Base-by-base conservation (phyloP, 2,329 filamentous ascomycete species). In the Kalaharituber pfeilii region DNA sequence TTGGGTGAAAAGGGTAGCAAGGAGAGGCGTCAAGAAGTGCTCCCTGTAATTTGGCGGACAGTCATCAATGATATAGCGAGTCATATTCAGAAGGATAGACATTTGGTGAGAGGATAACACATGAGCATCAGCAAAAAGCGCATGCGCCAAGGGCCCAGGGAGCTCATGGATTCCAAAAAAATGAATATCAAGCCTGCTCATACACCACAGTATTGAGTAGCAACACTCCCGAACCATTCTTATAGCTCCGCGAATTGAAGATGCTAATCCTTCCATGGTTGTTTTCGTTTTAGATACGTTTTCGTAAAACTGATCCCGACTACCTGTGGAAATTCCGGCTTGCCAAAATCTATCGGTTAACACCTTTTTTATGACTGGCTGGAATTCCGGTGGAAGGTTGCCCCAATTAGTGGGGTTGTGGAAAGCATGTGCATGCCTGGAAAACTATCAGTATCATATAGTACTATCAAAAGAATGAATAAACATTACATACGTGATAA, bases 281-380 rank as follows among this genome's bases (percentile, higher is more conserved):
- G 77, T 78, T 68, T 87, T 94, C 54, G 91, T 94, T 28, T 86
- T 84, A 54, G 86, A 80, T 1, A 98, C 89, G 39, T 86, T 79
- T 28, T 86, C 84, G 67, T 95, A 96, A 66, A 98, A 98, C 56
- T 96, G 89, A 59, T 96, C 91, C 66, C 91, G 87, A 63, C 86
- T 96, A 25, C 94, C 91, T 58, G 82, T 84, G 0, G 91, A 96
- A 51, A 98, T 98, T 8, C 91, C 91, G 5, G 88, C 86, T 72
- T 98, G 91, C 91, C 91, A 98, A 67, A 98, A 98, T 24, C 91
- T 78, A 68, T 98, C 91, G 13, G 87, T 94, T 22, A 98, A 71
- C 20, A 96, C 86, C 22, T 85, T 78, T 44, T 80, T 77, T 36
- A 96, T 84, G 52, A 94, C 79, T 4, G 75, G 71, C 56, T 81